Evolutionary conservation across 164 flowering plant genomes (phyloP).

Genomic region (Vitis amurensis): DNA sequence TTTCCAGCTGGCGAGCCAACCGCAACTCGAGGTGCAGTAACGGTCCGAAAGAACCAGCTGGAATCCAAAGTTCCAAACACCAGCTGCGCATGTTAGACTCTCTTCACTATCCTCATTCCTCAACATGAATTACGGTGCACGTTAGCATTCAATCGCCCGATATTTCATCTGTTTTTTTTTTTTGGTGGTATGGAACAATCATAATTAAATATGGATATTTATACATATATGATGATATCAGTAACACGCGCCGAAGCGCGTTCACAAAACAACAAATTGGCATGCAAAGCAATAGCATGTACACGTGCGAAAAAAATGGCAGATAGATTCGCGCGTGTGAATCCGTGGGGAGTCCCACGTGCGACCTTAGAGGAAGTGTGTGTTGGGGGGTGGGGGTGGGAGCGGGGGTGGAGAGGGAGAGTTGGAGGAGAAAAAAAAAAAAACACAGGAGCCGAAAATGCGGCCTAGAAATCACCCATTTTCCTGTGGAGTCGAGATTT

Average conservation of each 20-base stretch:
- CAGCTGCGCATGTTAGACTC: slow-evolving; percentile 3
- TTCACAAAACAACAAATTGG: background rate
- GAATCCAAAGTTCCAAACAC: slow-evolving; percentile 3
- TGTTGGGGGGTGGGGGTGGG: background rate
- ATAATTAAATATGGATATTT: no score
- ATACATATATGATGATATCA: no score
- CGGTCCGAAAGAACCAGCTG: slow-evolving; percentile 23
- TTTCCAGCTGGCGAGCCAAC: slow-evolving; percentile 18
- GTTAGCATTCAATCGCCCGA: background rate
- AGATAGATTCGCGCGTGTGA: background rate
- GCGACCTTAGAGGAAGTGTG: background rate
- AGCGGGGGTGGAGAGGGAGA: background rate
- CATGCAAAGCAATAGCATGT: slow-evolving; percentile 1
- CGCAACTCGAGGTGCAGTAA: slow-evolving; percentile 18
- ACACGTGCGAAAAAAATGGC: slow-evolving; percentile 6
- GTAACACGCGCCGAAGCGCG: no score
- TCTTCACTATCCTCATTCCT: background rate
- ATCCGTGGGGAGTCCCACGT: no score
- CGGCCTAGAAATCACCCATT: slow-evolving; percentile 43
- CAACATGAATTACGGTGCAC: background rate
- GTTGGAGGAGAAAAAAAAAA: background rate
- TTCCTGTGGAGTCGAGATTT: slow-evolving; percentile 38
- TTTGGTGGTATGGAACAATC: no score
- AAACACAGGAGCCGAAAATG: background rate
- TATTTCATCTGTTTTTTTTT: no score